Conservation (phyloP, 495 filamentous ascomycete species). For the Jackrogersella minutella region DNA sequence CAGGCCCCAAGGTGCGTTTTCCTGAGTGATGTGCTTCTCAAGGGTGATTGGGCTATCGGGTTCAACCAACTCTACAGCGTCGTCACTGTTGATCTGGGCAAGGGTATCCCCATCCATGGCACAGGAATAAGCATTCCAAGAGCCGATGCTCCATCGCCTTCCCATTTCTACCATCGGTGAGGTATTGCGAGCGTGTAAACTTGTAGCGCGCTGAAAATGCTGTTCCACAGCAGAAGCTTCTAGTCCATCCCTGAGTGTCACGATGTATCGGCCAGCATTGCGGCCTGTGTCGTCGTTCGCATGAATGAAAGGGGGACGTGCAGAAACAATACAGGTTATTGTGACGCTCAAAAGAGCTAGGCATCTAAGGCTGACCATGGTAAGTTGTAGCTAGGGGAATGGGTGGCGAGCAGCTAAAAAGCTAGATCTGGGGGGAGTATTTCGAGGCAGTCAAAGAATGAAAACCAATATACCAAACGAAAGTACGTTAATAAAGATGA, state of each 20-base stretch:
- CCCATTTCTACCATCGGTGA: slow-evolving; percentile 46
- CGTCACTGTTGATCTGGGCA: slow-evolving; percentile 48
- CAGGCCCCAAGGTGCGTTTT: slow-evolving; percentile 64
- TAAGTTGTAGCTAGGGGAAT: background rate
- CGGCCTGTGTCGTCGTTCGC: slow-evolving; percentile 22
- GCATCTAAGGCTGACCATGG: slow-evolving; percentile 14
- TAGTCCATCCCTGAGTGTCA: slow-evolving; percentile 57
- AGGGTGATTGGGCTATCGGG: slow-evolving; percentile 17
- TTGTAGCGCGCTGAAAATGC: slow-evolving; percentile 47
- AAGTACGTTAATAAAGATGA: background rate
- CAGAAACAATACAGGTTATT: background rate
- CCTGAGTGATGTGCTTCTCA: slow-evolving; percentile 52
- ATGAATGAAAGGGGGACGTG: background rate
- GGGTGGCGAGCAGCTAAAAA: background rate
- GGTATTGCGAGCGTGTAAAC: slow-evolving; percentile 42
- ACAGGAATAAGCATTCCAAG: slow-evolving; percentile 53
- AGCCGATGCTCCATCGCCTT: slow-evolving; percentile 47
- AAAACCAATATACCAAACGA: slow-evolving; percentile 1
- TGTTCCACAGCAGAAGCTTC: slow-evolving; percentile 46
- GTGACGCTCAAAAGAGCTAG: slow-evolving; percentile 8
- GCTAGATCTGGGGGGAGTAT: too few species aligned
- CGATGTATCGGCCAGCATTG: slow-evolving; percentile 58
- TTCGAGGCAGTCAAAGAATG: too few species aligned
- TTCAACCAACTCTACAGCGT: slow-evolving; percentile 46
- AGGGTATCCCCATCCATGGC: slow-evolving; percentile 49